Evolutionary conservation across 768 basidiomycete genomes (phyloP), one percentile per base, ranked within the genome.

Genomic region (Russula foetens): DNA sequence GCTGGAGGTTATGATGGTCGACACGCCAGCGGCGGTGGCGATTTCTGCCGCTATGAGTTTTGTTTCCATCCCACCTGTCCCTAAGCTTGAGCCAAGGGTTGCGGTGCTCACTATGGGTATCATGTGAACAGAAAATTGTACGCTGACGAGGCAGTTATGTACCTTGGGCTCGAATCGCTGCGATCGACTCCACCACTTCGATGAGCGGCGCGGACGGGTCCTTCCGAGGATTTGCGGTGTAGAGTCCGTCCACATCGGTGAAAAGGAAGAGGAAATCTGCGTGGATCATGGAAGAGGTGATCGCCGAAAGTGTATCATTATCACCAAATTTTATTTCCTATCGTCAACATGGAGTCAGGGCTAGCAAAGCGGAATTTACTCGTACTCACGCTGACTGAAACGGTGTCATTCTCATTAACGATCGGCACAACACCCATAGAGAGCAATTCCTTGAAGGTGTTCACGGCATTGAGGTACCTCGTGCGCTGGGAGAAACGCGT

Each of bases 281-380:
- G 65, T 96, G 92, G 26, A 98, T 87, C 90, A 99, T 98, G 7
- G 92, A 91, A 4, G 94, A 88, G 0, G 97, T 95, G 61, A 99
- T 95, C 21, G 97, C 97, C 43, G 96, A 98, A 19, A 99, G 77
- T 0, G 96, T 98, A 71, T 99, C 97, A 71, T 98, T 98, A 75
- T 98, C 97, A 50, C 97, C 97, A 67, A 99, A 99, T 90, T 94
- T 96, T 63, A 99, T 98, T 87, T 99, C 97, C 92, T 95, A 69
- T 9, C 29, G 35, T 9, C n/a, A 41, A 12, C 5, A 31, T 58
- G 38, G 58, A 33, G 44, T 41, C 19, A 26, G 33, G 4, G 23
- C 23, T 28, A 3, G n/a, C n/a, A 33, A 11, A 14, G 19, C 3
- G 23, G 14, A 7, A 28, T 6, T 21, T 2, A 35, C 8, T 35